Conservation (phyloP, 2,329 filamentous ascomycete species). For the Venturiaceae sp. region DNA sequence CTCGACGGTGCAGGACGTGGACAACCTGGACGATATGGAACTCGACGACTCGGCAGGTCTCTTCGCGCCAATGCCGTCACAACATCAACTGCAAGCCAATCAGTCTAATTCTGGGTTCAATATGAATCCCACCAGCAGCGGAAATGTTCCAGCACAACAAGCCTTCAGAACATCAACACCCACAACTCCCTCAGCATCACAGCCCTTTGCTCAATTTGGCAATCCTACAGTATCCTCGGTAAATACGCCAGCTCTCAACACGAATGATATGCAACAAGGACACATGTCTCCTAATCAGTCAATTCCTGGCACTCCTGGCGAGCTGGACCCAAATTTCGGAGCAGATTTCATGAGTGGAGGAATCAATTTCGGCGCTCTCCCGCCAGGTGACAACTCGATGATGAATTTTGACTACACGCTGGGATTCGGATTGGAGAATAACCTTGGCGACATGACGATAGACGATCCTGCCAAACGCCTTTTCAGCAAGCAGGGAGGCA, state of each 20-base stretch:
- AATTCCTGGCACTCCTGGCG: conserved; percentile 58
- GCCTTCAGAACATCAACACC: conserved; percentile 79
- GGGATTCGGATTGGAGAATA: conserved; percentile 24
- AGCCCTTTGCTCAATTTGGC: conserved; percentile 59
- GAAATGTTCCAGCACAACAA: conserved; percentile 47
- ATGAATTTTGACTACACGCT: background rate
- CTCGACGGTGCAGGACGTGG: conserved; percentile 51
- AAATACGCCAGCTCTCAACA: conserved; percentile 84
- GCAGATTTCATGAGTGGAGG: conserved; percentile 8
- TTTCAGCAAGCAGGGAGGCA: conserved; percentile 71
- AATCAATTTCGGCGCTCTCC: background rate
- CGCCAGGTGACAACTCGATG: background rate
- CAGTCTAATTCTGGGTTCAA: conserved; percentile 31
- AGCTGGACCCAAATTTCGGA: conserved; percentile 66
- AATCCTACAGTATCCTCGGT: conserved; percentile 96
- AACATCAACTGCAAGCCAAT: conserved; percentile 49
- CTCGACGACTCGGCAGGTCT: conserved; percentile 50
- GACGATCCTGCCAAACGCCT: conserved; percentile 92
- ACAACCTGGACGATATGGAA: conserved; percentile 63
- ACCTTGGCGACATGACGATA: conserved; percentile 47
- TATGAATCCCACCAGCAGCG: conserved; percentile 65
- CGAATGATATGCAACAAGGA: conserved; percentile 43
- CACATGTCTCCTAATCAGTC: conserved; percentile 56
- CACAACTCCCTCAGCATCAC: conserved; percentile 67
- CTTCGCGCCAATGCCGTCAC: conserved; percentile 51